Conservation (phyloP, 371 early-diverging fungal genomes). For the Rhizomucor miehei region DNA sequence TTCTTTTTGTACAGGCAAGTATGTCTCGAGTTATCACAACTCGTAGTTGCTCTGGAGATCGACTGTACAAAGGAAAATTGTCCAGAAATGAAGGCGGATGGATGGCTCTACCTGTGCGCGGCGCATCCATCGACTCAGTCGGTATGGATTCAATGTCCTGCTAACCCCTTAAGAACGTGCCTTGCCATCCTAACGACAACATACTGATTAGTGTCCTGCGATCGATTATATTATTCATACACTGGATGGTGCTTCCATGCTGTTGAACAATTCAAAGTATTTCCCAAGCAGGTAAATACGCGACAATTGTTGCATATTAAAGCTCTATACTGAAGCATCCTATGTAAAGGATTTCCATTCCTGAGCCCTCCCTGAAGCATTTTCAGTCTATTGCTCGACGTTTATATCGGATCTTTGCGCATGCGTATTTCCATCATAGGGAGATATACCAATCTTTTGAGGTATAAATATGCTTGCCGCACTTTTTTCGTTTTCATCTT, state of each 20-base stretch:
- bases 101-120: conserved; percentile 92
- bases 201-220: conserved; percentile 76
- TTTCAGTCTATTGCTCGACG: conserved; percentile 87
- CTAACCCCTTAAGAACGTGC: no score
- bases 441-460: conserved; percentile 87
- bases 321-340: not conserved
- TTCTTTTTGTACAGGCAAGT: conserved; percentile 68
- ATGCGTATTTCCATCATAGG: conserved; percentile 90
- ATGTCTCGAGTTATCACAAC: conserved; percentile 77
- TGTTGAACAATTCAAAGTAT: conserved; percentile 74
- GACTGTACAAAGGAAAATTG: conserved; percentile 84
- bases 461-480: conserved; percentile 27
- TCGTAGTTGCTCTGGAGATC: conserved; percentile 68
- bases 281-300: conserved; percentile 69
- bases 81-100: conserved; percentile 92
- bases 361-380: conserved; percentile 74
- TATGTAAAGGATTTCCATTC: conserved; percentile 63
- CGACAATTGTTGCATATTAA: not conserved
- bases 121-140: conserved; percentile 81
- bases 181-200: no score
- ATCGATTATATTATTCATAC: conserved; percentile 94
- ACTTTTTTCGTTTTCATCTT: not conserved
- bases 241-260: conserved; percentile 80
- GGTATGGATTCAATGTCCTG: no score
- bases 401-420: conserved; percentile 94